Evolutionary conservation across 257 asterid species (phyloP).

Genomic region (Osmanthus fragrans): DNA sequence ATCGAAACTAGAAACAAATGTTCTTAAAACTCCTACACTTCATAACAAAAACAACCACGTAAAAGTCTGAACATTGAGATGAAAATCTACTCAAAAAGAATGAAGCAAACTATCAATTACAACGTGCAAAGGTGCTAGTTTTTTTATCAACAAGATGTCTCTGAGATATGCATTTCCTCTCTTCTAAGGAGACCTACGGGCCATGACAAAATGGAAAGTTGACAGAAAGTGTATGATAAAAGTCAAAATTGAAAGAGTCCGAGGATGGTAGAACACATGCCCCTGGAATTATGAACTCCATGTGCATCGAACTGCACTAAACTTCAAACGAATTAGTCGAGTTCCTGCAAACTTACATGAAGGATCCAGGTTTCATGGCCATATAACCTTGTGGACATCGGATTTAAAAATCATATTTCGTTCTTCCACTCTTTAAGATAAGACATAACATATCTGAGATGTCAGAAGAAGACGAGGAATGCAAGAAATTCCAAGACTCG

Average conservation of each 20-base stretch:
- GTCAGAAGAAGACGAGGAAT: slow-evolving; percentile 37
- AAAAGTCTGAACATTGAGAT: not conserved
- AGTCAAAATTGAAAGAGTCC: not conserved
- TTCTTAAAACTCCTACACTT: not conserved
- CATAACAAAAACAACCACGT: too few species aligned
- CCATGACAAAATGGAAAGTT: not conserved
- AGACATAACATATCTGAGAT: slow-evolving; percentile 85
- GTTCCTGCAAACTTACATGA: not conserved
- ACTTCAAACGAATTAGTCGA: not conserved
- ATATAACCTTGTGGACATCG: not conserved
- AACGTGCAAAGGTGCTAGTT: not conserved
- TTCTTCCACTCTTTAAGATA: slow-evolving; percentile 78
- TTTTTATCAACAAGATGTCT: not conserved
- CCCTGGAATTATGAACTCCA: not conserved
- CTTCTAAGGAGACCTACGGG: not conserved
- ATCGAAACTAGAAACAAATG: too few species aligned
- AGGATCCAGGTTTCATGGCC: not conserved
- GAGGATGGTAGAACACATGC: not conserved
- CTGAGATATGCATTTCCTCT: not conserved
- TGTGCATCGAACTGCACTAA: not conserved
- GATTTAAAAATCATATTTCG: slow-evolving; percentile 79
- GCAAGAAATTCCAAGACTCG: slow-evolving; percentile 80
- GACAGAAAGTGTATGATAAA: not conserved
- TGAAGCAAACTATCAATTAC: not conserved
- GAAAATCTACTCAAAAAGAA: not conserved